A percentile compares a stretch with the other conserved stretches of the same genome.
phyloP scores from a whole-genome alignment of 1,284 basidiomycete genomes.

The Heterobasidion parviporum region DNA sequence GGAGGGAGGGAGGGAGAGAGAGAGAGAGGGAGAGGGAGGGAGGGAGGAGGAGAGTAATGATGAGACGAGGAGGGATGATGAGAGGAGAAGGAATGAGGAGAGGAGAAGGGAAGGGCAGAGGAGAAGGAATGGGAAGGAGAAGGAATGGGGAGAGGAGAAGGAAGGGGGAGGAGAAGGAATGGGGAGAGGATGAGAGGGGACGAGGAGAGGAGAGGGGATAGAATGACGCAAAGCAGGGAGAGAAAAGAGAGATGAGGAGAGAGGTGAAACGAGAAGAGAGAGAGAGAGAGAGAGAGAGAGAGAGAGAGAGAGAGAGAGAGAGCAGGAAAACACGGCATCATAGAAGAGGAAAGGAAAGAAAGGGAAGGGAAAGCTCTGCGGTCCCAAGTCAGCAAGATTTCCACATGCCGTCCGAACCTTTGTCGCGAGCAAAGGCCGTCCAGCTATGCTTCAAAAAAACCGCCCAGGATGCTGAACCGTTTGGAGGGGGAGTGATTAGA shows the following conservation, averaged over 20 bases:
- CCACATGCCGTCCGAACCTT: neutral
- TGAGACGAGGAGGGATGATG: neutral
- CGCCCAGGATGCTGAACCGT: neutral
- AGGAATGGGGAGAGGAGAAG: neutral
- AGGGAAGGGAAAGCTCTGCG: neutral
- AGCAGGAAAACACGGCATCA: neutral
- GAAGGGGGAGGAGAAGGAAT: neutral
- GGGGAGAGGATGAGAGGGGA: too few species aligned
- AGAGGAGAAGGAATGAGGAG: neutral
- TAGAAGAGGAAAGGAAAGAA: neutral
- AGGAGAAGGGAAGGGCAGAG: neutral
- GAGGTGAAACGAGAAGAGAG: neutral
- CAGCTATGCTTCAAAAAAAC: neutral
- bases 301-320: neutral
- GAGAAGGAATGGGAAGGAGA: neutral
- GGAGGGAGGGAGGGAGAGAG: neutral
- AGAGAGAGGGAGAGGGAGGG: too few species aligned
- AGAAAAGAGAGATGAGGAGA: neutral
- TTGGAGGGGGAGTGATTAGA: neutral
- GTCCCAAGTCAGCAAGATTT: neutral
- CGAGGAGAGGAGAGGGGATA: neutral
- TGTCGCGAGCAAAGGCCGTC: neutral
- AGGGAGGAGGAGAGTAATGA: neutral
- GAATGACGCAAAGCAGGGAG: neutral
- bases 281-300: neutral